These are phyloP conservation scores for Echria macrotheca DNA, from an alignment of 495 filamentous ascomycete genomes.

Conservation along the genomic window DNA sequence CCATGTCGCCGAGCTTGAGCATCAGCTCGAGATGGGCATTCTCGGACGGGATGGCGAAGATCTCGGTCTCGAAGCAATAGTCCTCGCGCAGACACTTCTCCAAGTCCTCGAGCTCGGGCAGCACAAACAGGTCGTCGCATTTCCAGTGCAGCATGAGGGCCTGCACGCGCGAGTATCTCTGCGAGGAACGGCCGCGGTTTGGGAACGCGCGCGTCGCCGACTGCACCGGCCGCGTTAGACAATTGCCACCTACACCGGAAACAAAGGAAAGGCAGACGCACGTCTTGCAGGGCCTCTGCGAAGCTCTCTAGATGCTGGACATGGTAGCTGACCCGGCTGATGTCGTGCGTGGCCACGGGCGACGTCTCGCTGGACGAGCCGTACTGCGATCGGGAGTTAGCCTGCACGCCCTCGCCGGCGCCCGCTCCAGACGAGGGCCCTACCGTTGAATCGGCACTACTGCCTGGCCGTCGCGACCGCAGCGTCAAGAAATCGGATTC, in stretches of 20 bases:
- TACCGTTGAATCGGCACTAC: conserved; percentile 44
- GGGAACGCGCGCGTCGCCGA: conserved; percentile 48
- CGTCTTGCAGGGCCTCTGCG: conserved; percentile 43
- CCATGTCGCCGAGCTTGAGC: conserved; percentile 42
- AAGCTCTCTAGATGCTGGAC: conserved; percentile 46
- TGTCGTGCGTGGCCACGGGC: conserved; percentile 45
- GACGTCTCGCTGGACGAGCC: conserved; percentile 38
- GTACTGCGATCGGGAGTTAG: conserved; percentile 31
- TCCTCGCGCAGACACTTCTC: conserved; percentile 43
- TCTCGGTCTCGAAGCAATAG: conserved; percentile 44
- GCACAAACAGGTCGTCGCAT: conserved; percentile 49
- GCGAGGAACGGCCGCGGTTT: conserved; percentile 34
- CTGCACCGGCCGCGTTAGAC: conserved; percentile 22
- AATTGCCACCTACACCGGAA: not conserved
- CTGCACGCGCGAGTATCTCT: conserved; percentile 47
- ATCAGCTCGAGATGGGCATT: conserved; percentile 47
- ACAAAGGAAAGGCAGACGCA: conserved; percentile 20
- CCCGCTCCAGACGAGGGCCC: conserved; percentile 18
- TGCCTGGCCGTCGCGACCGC: conserved; percentile 37
- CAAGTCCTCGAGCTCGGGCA: conserved; percentile 46
- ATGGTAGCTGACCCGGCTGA: conserved; percentile 48
- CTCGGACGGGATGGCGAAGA: conserved; percentile 46
- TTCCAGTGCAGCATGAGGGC: conserved; percentile 51
- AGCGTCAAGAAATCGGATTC: conserved; percentile 42
- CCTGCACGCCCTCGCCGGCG: not conserved